Evolutionary conservation across 2,329 filamentous ascomycete genomes (phyloP).

Genomic region (Dothidotthia symphoricarpi): DNA sequence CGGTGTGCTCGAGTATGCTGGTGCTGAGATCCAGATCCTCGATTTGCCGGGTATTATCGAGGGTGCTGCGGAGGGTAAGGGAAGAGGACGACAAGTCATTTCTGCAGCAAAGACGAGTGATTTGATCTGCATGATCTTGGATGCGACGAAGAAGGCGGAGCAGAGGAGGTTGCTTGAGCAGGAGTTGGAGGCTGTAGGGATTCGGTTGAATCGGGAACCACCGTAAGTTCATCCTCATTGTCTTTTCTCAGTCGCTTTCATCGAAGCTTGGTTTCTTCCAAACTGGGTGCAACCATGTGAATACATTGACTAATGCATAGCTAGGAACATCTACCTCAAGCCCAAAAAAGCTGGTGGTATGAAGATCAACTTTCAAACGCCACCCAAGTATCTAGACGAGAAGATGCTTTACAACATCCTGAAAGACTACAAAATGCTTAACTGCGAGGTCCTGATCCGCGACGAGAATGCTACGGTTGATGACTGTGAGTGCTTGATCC

Average conservation of each 20-base stretch:
- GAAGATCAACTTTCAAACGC: slow-evolving; percentile 93
- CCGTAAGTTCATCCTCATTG: slow-evolving; percentile 59
- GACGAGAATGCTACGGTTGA: slow-evolving; percentile 94
- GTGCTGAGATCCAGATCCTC: slow-evolving; percentile 95
- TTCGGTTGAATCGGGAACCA: slow-evolving; percentile 84
- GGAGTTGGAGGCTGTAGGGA: slow-evolving; percentile 92
- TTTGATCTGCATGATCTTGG: slow-evolving; percentile 92
- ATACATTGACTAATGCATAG: background rate
- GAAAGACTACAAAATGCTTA: slow-evolving; percentile 97
- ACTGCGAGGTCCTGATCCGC: slow-evolving; percentile 91
- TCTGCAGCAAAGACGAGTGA: slow-evolving; percentile 98
- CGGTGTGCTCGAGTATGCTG: slow-evolving; percentile 94
- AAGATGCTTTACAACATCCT: slow-evolving; percentile 98
- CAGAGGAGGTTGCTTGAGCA: slow-evolving; percentile 86
- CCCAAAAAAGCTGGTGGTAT: slow-evolving; percentile 93
- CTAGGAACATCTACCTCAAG: slow-evolving; percentile 94
- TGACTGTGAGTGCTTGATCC: slow-evolving; percentile 62
- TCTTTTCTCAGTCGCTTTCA: too few relatives aligned
- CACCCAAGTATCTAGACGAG: slow-evolving; percentile 89
- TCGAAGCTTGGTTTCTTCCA: too few relatives aligned
- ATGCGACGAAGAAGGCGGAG: slow-evolving; percentile 94
- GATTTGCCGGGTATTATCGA: slow-evolving; percentile 99
- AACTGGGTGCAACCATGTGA: too few relatives aligned
- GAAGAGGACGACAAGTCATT: slow-evolving; percentile 92
- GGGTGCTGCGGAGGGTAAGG: slow-evolving; percentile 92